Evolutionary conservation across 306 rosid genomes (phyloP).

Genomic region (Trifolium dubium): DNA sequence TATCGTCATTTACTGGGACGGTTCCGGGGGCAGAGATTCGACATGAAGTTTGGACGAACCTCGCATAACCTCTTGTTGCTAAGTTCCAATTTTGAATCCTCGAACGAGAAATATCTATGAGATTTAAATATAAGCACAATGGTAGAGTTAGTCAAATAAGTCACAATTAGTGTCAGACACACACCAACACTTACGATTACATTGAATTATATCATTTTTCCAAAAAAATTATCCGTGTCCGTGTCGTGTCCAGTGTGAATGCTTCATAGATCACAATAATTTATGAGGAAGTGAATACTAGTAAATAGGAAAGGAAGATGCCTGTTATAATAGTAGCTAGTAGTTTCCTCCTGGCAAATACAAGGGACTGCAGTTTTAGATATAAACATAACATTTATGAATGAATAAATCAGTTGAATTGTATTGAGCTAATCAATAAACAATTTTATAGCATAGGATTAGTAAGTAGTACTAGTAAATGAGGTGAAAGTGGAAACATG

Average conservation of each 20-base stretch:
- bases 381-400: neutral
- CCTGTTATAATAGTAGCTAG: conserved; percentile 58
- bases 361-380: conserved; percentile 50
- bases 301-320: conserved; percentile 38
- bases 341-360: conserved; percentile 48
- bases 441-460: no score
- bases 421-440: no score
- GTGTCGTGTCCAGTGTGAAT: no score
- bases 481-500: no score
- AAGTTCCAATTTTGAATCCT: conserved; percentile 47
- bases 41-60: conserved; percentile 59
- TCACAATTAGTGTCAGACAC: neutral
- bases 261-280: no score
- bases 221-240: no score
- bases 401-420: no score
- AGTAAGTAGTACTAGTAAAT: no score
- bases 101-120: conserved; percentile 50
- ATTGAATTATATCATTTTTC: no score
- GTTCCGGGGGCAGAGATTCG: conserved; percentile 59
- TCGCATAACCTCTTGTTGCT: conserved; percentile 42
- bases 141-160: conserved; percentile 17
- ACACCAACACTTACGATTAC: no score
- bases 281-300: neutral
- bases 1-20: conserved; percentile 44
- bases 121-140: neutral